Conservation (phyloP, 1,284 basidiomycete genomes). For the Exobasidium rhododendri region DNA sequence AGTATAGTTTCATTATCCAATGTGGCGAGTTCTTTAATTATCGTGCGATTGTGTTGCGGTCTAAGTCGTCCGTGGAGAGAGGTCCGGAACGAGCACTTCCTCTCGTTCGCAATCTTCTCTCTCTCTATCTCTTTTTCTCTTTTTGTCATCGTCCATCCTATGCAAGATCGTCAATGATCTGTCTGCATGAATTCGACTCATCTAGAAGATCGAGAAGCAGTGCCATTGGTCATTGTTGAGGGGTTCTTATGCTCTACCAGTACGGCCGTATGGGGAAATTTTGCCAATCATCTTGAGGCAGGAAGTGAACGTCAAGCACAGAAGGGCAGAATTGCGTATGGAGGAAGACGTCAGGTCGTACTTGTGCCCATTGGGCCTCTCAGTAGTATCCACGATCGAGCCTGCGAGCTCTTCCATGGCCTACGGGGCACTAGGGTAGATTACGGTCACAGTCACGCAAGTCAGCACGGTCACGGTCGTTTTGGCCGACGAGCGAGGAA, state of each 20-base stretch:
- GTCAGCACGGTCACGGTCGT: constrained; percentile 56
- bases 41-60: no score
- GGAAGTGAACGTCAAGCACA: background rate
- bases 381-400: constrained; percentile 64
- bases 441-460: constrained; percentile 58
- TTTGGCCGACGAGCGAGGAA: constrained; percentile 58
- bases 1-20: no score
- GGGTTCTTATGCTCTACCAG: constrained; percentile 61
- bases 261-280: constrained; percentile 59
- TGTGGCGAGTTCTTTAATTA: no score
- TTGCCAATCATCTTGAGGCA: constrained; percentile 28
- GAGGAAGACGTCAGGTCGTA: constrained; percentile 14
- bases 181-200: no score
- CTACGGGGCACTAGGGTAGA: constrained; percentile 61
- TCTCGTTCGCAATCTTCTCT: no score
- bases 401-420: constrained; percentile 63
- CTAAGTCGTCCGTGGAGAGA: no score
- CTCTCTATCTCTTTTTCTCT: no score
- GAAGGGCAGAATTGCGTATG: background rate
- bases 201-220: no score
- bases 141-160: no score
- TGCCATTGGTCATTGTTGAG: constrained; percentile 62
- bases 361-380: constrained; percentile 57
- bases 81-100: no score
- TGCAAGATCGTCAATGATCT: no score